These are phyloP conservation scores for Plantago elongata DNA, from an alignment of 257 asterid species.

Conservation along the genomic window DNA sequence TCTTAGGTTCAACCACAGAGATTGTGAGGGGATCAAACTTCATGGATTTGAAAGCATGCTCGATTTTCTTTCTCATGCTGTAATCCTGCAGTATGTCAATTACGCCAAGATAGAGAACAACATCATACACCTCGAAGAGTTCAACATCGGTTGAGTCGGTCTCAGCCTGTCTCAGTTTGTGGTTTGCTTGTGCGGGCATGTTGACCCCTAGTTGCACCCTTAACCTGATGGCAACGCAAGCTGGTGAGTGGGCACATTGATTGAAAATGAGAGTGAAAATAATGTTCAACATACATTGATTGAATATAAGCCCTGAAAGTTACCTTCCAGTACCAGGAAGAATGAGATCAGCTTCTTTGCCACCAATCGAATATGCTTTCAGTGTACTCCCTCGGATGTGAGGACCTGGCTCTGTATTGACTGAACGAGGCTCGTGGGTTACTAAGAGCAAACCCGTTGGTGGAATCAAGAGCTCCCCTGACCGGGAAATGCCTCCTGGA, in stretches of 20 bases:
- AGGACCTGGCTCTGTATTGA: constrained; percentile 12
- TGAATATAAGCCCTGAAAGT: background rate
- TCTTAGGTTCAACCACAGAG: constrained; percentile 67
- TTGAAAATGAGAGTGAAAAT: no score
- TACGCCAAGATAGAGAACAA: constrained; percentile 83
- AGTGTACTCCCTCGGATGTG: constrained; percentile 21
- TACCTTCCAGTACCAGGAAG: constrained; percentile 24
- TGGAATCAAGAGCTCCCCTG: constrained; percentile 13
- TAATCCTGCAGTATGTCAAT: constrained; percentile 86
- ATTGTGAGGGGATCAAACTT: constrained; percentile 67
- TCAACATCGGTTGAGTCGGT: constrained; percentile 54
- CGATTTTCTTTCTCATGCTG: constrained; percentile 75
- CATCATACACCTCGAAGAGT: constrained; percentile 87
- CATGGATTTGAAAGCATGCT: constrained; percentile 61
- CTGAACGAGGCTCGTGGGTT: constrained; percentile 21
- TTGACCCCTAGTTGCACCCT: constrained; percentile 93
- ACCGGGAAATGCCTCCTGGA: background rate
- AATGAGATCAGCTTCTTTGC: constrained; percentile 12
- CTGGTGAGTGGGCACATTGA: background rate
- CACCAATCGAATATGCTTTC: constrained; percentile 18
- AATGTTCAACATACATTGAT: no score
- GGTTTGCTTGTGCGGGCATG: constrained; percentile 97
- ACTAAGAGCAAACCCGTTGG: constrained; percentile 20
- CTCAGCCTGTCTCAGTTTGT: constrained; percentile 50
- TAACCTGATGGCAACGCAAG: constrained; percentile 46